These are phyloP conservation scores for Metarhizium rileyi DNA, from an alignment of 2,329 filamentous ascomycete species.

Conservation along the genomic window DNA sequence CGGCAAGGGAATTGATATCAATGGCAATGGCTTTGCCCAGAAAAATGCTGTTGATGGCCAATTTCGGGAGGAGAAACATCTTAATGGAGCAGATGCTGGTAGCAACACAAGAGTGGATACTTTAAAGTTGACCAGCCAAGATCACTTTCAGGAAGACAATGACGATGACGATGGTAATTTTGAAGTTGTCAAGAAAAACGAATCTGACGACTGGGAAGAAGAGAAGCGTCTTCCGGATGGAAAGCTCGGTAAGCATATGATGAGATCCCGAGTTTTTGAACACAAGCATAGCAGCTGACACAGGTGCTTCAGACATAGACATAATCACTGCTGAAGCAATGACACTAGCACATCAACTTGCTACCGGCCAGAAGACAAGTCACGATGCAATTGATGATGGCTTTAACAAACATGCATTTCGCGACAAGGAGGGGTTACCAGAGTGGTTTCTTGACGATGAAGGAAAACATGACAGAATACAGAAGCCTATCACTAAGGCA, in stretches of 20 bases:
- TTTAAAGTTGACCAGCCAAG: slow-evolving; percentile 6
- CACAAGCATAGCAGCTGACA: slow-evolving; percentile 9
- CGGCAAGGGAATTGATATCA: slow-evolving; percentile 44
- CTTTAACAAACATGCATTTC: slow-evolving; percentile 88
- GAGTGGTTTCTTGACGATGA: slow-evolving; percentile 99
- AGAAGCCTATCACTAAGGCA: slow-evolving; percentile 85
- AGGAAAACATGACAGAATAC: slow-evolving; percentile 66
- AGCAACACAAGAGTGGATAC: slow-evolving; percentile 12
- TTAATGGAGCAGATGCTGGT: background rate
- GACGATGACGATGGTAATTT: slow-evolving; percentile 40
- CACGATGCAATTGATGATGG: slow-evolving; percentile 78
- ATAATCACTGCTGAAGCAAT: slow-evolving; percentile 99
- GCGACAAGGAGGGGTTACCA: slow-evolving; percentile 81
- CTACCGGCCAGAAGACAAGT: slow-evolving; percentile 71
- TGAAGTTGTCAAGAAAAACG: slow-evolving; percentile 48
- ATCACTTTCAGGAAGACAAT: slow-evolving; percentile 11
- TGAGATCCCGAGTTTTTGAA: background rate
- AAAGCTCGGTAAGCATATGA: slow-evolving; percentile 36
- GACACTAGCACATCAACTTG: slow-evolving; percentile 88
- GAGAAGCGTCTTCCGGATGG: slow-evolving; percentile 54
- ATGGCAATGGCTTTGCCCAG: slow-evolving; percentile 11
- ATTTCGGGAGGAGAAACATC: background rate
- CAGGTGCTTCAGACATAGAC: slow-evolving; percentile 60
- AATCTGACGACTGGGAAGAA: slow-evolving; percentile 56
- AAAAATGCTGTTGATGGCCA: background rate